Evolutionary conservation across 2,329 filamentous ascomycete species (phyloP).

Genomic region (Neopestalotiopsis rosae): DNA sequence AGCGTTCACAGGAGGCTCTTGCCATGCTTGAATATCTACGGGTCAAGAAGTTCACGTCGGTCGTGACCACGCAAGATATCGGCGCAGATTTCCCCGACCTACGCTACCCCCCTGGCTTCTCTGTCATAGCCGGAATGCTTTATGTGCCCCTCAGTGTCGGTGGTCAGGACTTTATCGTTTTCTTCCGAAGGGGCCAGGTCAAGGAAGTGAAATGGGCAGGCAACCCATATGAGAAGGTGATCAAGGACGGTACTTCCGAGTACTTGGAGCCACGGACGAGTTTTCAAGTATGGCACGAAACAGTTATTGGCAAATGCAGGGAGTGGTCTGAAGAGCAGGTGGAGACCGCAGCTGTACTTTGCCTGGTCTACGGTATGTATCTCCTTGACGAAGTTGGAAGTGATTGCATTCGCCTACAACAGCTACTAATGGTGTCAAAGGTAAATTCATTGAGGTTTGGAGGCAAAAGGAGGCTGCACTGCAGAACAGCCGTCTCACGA

Average conservation of each 20-base stretch:
- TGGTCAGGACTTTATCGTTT: constrained; percentile 86
- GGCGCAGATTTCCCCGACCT: constrained; percentile 80
- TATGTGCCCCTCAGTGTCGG: constrained; percentile 80
- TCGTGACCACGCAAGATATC: constrained; percentile 80
- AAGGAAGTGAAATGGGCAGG: constrained; percentile 85
- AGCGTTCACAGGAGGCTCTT: constrained; percentile 81
- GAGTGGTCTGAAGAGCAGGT: constrained; percentile 91
- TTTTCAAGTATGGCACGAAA: constrained; percentile 84
- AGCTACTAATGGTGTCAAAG: constrained; percentile 31
- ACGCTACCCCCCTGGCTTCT: constrained; percentile 79
- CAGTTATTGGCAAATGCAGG: constrained; percentile 78
- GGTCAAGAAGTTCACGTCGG: constrained; percentile 74
- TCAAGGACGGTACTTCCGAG: constrained; percentile 73
- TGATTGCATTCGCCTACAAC: not conserved
- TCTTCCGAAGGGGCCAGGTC: constrained; percentile 80
- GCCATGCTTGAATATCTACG: constrained; percentile 86
- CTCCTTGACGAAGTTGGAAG: not conserved
- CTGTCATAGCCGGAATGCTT: constrained; percentile 76
- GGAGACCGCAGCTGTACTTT: constrained; percentile 86
- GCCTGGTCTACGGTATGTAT: constrained; percentile 78
- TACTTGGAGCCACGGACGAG: constrained; percentile 81
- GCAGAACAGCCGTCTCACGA: constrained; percentile 81
- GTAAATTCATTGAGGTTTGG: constrained; percentile 90
- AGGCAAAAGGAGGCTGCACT: constrained; percentile 85
- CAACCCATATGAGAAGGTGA: constrained; percentile 81